Evolutionary conservation across 2,329 filamentous ascomycete species (phyloP).

Genomic region (Penicillium sp.): DNA sequence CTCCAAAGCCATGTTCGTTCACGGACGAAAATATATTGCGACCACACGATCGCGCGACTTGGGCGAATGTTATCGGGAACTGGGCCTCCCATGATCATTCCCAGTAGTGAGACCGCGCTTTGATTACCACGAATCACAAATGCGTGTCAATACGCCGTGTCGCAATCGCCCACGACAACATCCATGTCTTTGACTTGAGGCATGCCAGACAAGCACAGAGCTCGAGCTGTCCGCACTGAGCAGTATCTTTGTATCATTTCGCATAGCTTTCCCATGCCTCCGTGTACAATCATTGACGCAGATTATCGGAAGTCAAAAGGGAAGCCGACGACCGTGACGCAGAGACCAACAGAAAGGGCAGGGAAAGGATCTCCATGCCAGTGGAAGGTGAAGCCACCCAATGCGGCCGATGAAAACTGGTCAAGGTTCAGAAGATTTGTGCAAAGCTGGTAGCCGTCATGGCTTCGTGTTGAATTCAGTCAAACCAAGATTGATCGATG

Average conservation of each 20-base stretch:
- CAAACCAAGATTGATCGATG: background rate
- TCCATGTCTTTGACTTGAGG: background rate
- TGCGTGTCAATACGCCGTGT: background rate
- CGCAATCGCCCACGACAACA: background rate
- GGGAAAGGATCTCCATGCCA: background rate
- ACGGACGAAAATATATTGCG: no score
- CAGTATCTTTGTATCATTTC: no score
- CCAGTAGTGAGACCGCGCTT: no score
- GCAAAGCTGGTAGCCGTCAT: background rate
- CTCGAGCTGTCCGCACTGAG: background rate
- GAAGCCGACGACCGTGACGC: background rate
- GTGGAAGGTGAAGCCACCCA: background rate
- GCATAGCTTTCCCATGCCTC: no score
- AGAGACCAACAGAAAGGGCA: background rate
- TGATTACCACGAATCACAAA: background rate
- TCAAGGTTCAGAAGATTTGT: background rate
- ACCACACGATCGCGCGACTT: no score
- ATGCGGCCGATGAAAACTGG: background rate
- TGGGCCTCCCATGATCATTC: no score
- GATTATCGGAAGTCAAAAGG: background rate
- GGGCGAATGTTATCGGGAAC: no score
- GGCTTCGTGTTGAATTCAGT: background rate
- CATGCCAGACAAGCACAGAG: background rate
- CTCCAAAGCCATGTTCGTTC: no score
- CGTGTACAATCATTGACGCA: no score